Conservation (phyloP, 192 early-diverging fungal genomes). For the Coemansia sp. region DNA sequence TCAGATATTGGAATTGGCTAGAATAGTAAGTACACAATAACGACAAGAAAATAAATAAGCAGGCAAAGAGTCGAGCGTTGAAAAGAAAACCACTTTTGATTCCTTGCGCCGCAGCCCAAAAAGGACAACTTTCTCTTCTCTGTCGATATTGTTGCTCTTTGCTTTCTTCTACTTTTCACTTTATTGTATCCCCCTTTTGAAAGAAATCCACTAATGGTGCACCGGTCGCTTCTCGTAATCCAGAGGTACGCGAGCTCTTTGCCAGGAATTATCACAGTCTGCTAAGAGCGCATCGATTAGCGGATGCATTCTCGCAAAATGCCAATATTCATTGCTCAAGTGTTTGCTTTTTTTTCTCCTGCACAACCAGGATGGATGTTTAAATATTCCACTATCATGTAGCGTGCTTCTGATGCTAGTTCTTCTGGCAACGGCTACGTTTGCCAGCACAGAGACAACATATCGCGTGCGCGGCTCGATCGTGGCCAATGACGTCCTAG, state of each 20-base stretch:
- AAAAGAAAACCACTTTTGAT: not conserved
- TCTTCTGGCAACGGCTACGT: conserved; percentile 13
- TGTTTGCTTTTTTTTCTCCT: too few species aligned
- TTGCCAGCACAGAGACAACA: conserved; percentile 29
- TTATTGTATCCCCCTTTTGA: not conserved
- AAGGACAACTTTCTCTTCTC: not conserved
- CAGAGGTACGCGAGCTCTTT: conserved; percentile 34
- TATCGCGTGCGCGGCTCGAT: conserved; percentile 52
- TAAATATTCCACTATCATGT: not conserved
- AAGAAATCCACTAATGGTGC: conserved; percentile 17
- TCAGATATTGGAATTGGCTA: not conserved
- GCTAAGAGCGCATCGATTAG: not conserved
- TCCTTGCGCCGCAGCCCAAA: conserved; percentile 1
- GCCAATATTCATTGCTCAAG: too few species aligned
- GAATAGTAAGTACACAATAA: not conserved
- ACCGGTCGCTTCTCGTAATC: conserved; percentile 20
- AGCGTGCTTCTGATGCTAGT: conserved; percentile 15
- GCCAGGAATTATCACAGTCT: not conserved
- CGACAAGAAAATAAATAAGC: too few species aligned
- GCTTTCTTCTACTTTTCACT: not conserved
- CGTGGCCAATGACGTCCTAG: conserved; percentile 30
- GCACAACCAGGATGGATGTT: not conserved
- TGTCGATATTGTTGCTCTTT: not conserved
- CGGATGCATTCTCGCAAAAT: not conserved
- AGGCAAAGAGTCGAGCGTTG: not conserved